Percentiles rank a stretch among this genome's conserved stretches.
Conservation (phyloP, 495 filamentous ascomycete genomes). For the Collariella sp. region DNA sequence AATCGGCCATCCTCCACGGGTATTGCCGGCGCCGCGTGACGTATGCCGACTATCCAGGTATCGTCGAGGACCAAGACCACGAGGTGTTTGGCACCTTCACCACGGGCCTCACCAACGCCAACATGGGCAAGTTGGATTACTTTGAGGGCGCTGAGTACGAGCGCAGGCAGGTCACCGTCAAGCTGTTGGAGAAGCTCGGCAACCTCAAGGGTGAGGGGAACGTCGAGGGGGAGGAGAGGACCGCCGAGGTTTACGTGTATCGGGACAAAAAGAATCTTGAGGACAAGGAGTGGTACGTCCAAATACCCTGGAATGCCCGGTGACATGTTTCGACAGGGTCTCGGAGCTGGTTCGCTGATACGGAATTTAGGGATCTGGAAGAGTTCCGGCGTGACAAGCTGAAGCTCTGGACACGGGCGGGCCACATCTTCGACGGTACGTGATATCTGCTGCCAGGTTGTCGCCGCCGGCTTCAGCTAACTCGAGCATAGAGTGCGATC, state of each 20-base stretch:
- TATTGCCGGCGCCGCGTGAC: slow-evolving; percentile 53
- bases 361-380: slow-evolving; percentile 52
- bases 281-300: slow-evolving; percentile 49
- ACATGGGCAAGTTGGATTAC: slow-evolving; percentile 65
- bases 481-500: slow-evolving; percentile 16
- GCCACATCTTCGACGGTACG: slow-evolving; percentile 33
- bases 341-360: background rate
- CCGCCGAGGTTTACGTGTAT: slow-evolving; percentile 75
- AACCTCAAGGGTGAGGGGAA: slow-evolving; percentile 36
- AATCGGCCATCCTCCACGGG: slow-evolving; percentile 65
- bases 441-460: background rate
- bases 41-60: slow-evolving; percentile 76
- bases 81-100: slow-evolving; percentile 74
- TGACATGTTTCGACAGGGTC: too few species aligned
- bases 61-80: slow-evolving; percentile 46
- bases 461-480: background rate
- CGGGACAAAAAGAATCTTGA: slow-evolving; percentile 47
- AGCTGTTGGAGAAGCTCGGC: slow-evolving; percentile 39
- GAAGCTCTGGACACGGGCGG: slow-evolving; percentile 39
- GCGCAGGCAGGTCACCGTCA: slow-evolving; percentile 52
- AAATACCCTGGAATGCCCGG: too few species aligned
- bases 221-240: slow-evolving; percentile 49
- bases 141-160: slow-evolving; percentile 79
- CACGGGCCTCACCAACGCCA: slow-evolving; percentile 65
- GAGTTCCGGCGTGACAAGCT: slow-evolving; percentile 63